Percentiles rank a stretch among this genome's conserved stretches.
Evolutionary conservation across 2,329 filamentous ascomycete genomes (phyloP).

Genomic region (Aspergillus ibericus): DNA sequence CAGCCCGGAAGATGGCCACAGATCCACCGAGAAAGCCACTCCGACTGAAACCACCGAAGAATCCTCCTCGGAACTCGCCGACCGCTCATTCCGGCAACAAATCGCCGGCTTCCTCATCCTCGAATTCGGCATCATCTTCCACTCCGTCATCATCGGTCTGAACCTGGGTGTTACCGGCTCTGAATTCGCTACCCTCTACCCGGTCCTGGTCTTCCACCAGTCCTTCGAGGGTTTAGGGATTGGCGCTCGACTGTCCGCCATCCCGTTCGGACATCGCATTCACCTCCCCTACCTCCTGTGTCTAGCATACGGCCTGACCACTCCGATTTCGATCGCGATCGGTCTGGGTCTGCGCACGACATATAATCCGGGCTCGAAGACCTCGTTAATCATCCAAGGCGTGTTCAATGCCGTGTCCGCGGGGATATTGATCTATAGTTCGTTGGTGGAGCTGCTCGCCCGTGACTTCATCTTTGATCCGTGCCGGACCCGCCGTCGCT

Average conservation of each 20-base stretch:
- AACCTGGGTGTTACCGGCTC: constrained; percentile 59
- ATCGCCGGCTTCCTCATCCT: constrained; percentile 47
- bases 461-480: constrained; percentile 6
- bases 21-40: background rate
- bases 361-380: constrained; percentile 1
- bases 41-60: constrained; percentile 1
- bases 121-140: constrained; percentile 65
- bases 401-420: constrained; percentile 2
- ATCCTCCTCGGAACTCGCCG: constrained; percentile 10
- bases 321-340: constrained; percentile 2
- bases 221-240: constrained; percentile 64
- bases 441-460: background rate
- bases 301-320: constrained; percentile 1
- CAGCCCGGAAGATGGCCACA: background rate
- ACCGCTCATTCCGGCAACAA: constrained; percentile 36
- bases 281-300: background rate
- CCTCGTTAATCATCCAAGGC: background rate
- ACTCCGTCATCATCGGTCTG: constrained; percentile 64
- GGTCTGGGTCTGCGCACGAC: background rate
- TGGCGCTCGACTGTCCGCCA: constrained; percentile 59
- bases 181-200: constrained; percentile 59
- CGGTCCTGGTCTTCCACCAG: constrained; percentile 64
- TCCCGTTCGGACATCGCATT: constrained; percentile 46
- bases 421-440: background rate
- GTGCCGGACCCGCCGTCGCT: background rate